A percentile compares a stretch with the other conserved stretches of the same genome.
Evolutionary conservation across 352 stramenopile genomes (phyloP).

Genomic region (Phytophthora crassamura): DNA sequence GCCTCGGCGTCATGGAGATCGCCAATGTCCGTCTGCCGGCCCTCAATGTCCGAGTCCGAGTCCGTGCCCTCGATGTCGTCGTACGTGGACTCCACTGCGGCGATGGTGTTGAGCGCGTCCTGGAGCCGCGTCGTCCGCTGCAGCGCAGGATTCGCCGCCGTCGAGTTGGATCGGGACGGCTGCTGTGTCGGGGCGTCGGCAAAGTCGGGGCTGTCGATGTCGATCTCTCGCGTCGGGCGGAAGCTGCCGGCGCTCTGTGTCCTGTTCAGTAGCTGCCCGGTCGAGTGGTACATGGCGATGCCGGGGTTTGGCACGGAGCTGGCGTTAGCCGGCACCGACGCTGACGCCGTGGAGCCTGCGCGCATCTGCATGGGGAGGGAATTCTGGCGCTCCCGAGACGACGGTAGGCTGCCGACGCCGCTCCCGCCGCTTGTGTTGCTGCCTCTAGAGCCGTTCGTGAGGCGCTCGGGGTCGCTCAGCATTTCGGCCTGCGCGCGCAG

Average conservation of each 20-base stretch:
- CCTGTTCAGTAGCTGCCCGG: slow-evolving; percentile 41
- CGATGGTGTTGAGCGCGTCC: slow-evolving; percentile 55
- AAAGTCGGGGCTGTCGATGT: slow-evolving; percentile 46
- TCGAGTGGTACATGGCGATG: slow-evolving; percentile 50
- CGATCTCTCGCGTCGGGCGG: slow-evolving; percentile 46
- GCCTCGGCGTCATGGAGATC: slow-evolving; percentile 48
- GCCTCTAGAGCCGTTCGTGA: slow-evolving; percentile 43
- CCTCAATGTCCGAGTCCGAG: slow-evolving; percentile 54
- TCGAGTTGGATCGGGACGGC: slow-evolving; percentile 34
- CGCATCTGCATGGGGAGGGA: slow-evolving; percentile 66
- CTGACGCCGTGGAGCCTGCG: slow-evolving; percentile 23
- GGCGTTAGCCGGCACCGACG: slow-evolving; percentile 12
- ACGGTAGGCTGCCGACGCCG: slow-evolving; percentile 15
- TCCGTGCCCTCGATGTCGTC: slow-evolving; percentile 55
- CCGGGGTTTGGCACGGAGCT: slow-evolving; percentile 26
- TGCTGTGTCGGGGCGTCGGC: slow-evolving; percentile 13
- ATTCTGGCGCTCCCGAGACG: slow-evolving; percentile 63
- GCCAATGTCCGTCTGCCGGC: slow-evolving; percentile 48
- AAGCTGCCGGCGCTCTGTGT: slow-evolving; percentile 54
- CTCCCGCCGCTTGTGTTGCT: slow-evolving; percentile 45
- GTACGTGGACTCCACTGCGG: slow-evolving; percentile 61
- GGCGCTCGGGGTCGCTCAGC: slow-evolving; percentile 53
- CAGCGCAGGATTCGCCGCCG: slow-evolving; percentile 28
- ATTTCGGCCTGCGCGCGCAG: slow-evolving; percentile 77
- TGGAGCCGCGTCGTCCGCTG: slow-evolving; percentile 43